These are phyloP conservation scores for Polygonum aviculare DNA, from an alignment of 148 eudicot genomes.

Conservation along the genomic window DNA sequence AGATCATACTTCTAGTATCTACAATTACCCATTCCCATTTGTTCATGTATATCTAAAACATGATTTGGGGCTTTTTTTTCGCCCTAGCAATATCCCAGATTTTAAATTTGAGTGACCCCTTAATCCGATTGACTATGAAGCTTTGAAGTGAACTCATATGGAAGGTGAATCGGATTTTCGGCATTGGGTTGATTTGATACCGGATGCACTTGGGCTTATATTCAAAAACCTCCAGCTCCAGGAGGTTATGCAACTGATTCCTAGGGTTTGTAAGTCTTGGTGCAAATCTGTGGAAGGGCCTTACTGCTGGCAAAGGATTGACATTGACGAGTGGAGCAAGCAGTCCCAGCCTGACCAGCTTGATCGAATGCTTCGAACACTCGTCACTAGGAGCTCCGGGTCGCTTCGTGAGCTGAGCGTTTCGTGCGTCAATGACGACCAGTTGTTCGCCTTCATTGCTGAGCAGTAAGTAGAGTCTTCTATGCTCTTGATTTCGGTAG, in stretches of 20 bases:
- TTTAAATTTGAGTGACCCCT: neutral
- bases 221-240: conserved; percentile 43
- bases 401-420: conserved; percentile 48
- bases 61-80: neutral
- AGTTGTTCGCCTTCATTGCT: conserved; percentile 49
- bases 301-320: conserved; percentile 73
- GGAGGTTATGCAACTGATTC: conserved; percentile 48
- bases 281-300: conserved; percentile 53
- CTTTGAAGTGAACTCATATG: conserved; percentile 21
- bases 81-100: neutral
- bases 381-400: conserved; percentile 49
- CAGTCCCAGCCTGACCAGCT: conserved; percentile 27
- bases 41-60: too few species aligned
- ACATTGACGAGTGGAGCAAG: conserved; percentile 58
- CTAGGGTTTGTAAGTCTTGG: conserved; percentile 74
- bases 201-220: conserved; percentile 61
- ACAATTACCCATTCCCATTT: neutral
- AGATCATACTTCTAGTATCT: neutral
- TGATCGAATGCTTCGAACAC: conserved; percentile 50
- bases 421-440: conserved; percentile 41
- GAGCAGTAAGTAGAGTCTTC: conserved; percentile 34
- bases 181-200: conserved; percentile 60
- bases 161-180: conserved; percentile 33
- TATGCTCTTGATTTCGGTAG: neutral
- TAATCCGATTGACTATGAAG: neutral